Conservation (phyloP, 148 eudicot species). For the Rhododendron williamsianum region DNA sequence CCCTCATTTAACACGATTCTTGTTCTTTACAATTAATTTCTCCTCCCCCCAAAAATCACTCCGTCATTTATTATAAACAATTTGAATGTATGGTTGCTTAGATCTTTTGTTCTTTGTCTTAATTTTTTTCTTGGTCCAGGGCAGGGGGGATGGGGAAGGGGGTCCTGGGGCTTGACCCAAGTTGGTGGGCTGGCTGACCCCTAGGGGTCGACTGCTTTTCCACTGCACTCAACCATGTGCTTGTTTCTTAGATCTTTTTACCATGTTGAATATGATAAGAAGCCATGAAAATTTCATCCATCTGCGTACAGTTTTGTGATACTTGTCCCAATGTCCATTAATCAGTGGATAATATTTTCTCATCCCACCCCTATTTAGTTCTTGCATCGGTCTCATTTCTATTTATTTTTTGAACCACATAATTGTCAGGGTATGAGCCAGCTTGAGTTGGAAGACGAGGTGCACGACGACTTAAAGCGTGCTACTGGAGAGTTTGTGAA, state of each 20-base stretch:
- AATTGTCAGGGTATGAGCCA: constrained; percentile 85
- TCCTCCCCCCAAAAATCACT: background rate
- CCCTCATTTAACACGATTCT: background rate
- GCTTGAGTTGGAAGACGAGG: constrained; percentile 94
- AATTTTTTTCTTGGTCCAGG: background rate
- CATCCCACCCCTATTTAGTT: background rate
- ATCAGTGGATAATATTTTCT: background rate
- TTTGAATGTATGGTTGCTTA: background rate
- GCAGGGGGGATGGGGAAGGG: background rate
- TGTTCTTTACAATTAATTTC: background rate
- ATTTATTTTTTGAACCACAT: background rate
- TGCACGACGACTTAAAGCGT: constrained; percentile 92
- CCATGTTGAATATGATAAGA: background rate
- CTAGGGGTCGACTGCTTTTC: background rate
- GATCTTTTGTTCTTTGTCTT: background rate
- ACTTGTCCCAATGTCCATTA: background rate
- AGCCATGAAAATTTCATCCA: background rate
- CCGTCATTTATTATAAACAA: background rate
- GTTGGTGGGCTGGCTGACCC: background rate
- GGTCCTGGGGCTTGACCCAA: background rate
- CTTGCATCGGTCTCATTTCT: background rate
- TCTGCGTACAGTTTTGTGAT: background rate
- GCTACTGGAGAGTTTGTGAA: constrained; percentile 89
- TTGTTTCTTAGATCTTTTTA: background rate
- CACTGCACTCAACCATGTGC: background rate